Conservation (phyloP, 2,329 filamentous ascomycete species). For the Colletotrichum trifolii region DNA sequence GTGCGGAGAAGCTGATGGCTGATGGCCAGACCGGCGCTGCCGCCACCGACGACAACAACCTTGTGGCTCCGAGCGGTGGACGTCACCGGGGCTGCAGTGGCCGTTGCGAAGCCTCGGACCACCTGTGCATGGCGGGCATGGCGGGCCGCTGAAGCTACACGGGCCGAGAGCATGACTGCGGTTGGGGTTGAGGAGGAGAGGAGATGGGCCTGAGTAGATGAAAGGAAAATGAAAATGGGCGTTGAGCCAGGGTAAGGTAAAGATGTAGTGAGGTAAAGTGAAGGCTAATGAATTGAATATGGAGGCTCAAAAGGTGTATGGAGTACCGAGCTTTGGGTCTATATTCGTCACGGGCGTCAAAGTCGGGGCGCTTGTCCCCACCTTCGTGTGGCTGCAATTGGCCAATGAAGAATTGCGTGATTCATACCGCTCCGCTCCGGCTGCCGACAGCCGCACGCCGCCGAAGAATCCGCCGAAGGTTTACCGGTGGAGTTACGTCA, state of each 20-base stretch:
- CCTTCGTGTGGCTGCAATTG: too few species aligned
- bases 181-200: neutral
- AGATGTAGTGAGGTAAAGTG: neutral
- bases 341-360: too few species aligned
- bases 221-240: slow-evolving; percentile 1
- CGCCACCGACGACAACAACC: slow-evolving; percentile 75
- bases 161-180: slow-evolving; percentile 40
- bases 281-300: too few species aligned
- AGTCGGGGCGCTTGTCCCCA: too few species aligned
- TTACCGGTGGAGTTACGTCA: too few species aligned
- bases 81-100: neutral
- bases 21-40: slow-evolving; percentile 72
- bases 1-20: slow-evolving; percentile 74
- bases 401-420: too few species aligned
- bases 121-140: slow-evolving; percentile 18
- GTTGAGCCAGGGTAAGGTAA: neutral
- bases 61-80: slow-evolving; percentile 57
- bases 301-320: too few species aligned
- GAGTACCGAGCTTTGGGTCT: too few species aligned
- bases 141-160: slow-evolving; percentile 36
- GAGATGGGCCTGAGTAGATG: neutral
- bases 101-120: slow-evolving; percentile 36
- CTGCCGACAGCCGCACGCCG: too few species aligned
- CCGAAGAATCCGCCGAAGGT: too few species aligned
- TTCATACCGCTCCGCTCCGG: too few species aligned